Evolutionary conservation across 202 grass and related monocot species (phyloP), one percentile per base, ranked within the genome.

Genomic region (Thinopyrum obtusiflorum): DNA sequence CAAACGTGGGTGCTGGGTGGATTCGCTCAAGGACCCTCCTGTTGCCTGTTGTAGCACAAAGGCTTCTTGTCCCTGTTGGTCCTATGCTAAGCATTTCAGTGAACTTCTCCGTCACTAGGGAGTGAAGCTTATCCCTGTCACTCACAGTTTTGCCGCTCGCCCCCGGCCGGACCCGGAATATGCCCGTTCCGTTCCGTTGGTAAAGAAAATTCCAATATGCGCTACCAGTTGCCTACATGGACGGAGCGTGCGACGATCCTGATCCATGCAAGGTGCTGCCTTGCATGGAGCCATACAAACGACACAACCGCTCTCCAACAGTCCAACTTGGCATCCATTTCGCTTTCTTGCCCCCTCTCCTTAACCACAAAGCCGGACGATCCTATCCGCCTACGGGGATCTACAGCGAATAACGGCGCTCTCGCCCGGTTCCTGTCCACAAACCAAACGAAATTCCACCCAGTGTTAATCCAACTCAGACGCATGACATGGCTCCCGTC

Each of bases 301-400:
- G 25, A 77, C 51, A 61, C 1, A 7, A 37, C 33, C 10, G 42
- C 46, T 51, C 78, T 85, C 78, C 59, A 60, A 49, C 42, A 71
- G 77, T 85, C 61, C 73, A 55, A 66, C 28, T 57, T 64, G 64
- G 6, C 33, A 4, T 86, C 71, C 7, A 1, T 26, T 2, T 89
- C 83, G 20, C 51, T 26, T 78, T 86, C 82, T 55, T 1, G 37
- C 65, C 62, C 51, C 29, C 28, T 27, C 68, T 84, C 51, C 85
- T 39, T 80, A 42, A 7, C 81, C 89, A 84, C 89, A 44, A 11
- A 49, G 20, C 62, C 23, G 9, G 76, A 8, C 85, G 85, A 84
- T 90, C 89, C 81, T 90, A 90, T 90, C 89, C 40, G 47, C 80
- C 28, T 10, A 51, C 67, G 74, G 2, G 44, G 72, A 83, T 39